Evolutionary conservation across 2,329 filamentous ascomycete genomes (phyloP).

Genomic region (Aphanocladium album): DNA sequence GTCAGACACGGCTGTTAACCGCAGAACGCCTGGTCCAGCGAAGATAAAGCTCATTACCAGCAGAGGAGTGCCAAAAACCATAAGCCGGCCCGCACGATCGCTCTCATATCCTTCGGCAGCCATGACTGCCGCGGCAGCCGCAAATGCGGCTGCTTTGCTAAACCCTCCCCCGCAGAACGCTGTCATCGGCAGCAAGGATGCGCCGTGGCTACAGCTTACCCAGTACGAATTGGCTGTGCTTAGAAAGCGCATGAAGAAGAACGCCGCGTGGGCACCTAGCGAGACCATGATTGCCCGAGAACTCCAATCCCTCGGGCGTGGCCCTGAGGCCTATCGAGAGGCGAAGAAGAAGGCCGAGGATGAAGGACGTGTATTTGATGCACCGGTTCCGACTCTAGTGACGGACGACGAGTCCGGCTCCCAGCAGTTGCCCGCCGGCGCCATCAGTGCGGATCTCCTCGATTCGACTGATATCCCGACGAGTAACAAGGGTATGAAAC

Average conservation of each 20-base stretch:
- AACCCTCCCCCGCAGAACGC: conserved; percentile 57
- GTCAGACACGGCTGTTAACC: conserved; percentile 34
- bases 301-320: conserved; percentile 64
- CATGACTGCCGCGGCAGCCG: conserved; percentile 34
- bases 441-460: conserved; percentile 52
- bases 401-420: conserved; percentile 47
- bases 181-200: conserved; percentile 52
- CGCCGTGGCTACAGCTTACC: conserved; percentile 62
- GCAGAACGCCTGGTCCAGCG: conserved; percentile 33
- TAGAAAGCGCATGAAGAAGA: conserved; percentile 87
- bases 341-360: conserved; percentile 62
- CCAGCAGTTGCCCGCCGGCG: conserved; percentile 53
- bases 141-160: conserved; percentile 39
- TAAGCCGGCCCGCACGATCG: conserved; percentile 34
- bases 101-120: conserved; percentile 30
- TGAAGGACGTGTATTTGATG: conserved; percentile 57
- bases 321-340: conserved; percentile 55
- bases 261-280: conserved; percentile 77
- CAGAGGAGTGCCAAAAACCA: conserved; percentile 37
- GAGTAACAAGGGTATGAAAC: conserved; percentile 69
- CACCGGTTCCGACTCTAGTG: conserved; percentile 28
- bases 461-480: conserved; percentile 58
- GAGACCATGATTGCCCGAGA: conserved; percentile 82
- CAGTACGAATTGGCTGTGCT: conserved; percentile 62
- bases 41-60: conserved; percentile 46